Base-by-base conservation (phyloP, 805 yeast species). In the Nakazawaea ishiwadae region DNA sequence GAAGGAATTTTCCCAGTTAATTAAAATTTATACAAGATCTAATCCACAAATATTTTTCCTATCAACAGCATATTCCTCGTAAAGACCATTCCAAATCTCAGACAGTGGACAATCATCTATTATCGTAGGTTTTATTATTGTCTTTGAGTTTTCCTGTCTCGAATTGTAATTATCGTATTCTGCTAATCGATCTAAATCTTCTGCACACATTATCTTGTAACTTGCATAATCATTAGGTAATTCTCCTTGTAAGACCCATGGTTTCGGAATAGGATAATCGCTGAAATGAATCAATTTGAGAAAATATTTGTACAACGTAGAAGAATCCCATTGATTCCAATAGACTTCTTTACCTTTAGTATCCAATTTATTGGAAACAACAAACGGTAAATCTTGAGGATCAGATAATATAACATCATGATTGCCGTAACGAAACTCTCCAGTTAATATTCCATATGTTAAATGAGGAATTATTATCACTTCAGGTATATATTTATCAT, bases 221-320 rank as follows among this genome's bases (percentile, higher is more conserved):
- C 43, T 21, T 38, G 56, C 58, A 42, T 62, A 62, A 26, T 52
- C 51, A 9, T 26, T 21, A 9, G 38, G 39, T 29, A 54, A 48
- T 37, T 54, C 49, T 35, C 58, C 56, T 3, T 46, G 30, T 31
- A n/a, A n/a, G n/a, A 52, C 53, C 88, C 88, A 81, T 4, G 87
- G 88, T 51, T 82, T 81, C 0, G 80, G 77, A 5, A 80, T 56
- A 5, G 88, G 88, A 27, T 71, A 68, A 52, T 82, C 89, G 3
- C 83, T 75, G 55, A 75, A 82, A 54, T 82, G 89, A 21, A 79
- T 54, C 40, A 77, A 62, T 50, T 69, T 72, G 4, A n/a, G n/a
- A n/a, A n/a, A n/a, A n/a, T n/a, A 71, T 56, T 9, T 62, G 54
- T 5, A 51, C 46, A n/a, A n/a, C n/a, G n/a, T n/a, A n/a, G n/a